phyloP scores from a whole-genome alignment of 2,329 filamentous ascomycete genomes.

The Trichoderma simmonsii region DNA sequence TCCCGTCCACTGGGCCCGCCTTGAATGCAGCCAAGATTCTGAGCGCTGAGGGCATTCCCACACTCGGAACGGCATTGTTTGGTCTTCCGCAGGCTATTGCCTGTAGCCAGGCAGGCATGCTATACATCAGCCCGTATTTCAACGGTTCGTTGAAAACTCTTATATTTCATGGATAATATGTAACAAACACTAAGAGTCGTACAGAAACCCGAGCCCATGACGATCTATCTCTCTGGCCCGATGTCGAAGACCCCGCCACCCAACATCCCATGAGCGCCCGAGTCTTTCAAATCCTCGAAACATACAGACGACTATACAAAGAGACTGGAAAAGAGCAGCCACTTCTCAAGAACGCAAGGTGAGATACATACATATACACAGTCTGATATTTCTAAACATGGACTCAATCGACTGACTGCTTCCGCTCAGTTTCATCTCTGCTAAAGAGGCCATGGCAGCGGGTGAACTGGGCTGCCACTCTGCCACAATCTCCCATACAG shows the following conservation, averaged over 20 bases:
- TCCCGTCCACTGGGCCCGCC: constrained; percentile 44
- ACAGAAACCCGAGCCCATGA: constrained; percentile 43
- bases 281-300: constrained; percentile 47
- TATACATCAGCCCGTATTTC: constrained; percentile 50
- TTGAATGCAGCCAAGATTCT: constrained; percentile 44
- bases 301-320: constrained; percentile 43
- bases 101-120: constrained; percentile 45
- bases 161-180: background rate
- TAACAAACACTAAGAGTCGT: background rate
- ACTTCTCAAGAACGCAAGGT: constrained; percentile 45
- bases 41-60: constrained; percentile 43
- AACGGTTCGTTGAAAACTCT: constrained; percentile 35
- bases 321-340: constrained; percentile 49
- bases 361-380: background rate
- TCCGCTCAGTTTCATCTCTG: constrained; percentile 38
- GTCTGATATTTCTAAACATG: background rate
- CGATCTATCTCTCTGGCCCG: constrained; percentile 43
- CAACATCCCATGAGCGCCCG: constrained; percentile 47
- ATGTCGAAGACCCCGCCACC: constrained; percentile 44
- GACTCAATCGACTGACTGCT: background rate
- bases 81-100: constrained; percentile 48
- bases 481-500: constrained; percentile 15
- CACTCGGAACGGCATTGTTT: constrained; percentile 47
- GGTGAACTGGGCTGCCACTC: constrained; percentile 44
- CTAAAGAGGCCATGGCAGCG: constrained; percentile 44